phyloP scores from a whole-genome alignment of 805 yeast species.

The Trichomonascus vanleenenianus region DNA sequence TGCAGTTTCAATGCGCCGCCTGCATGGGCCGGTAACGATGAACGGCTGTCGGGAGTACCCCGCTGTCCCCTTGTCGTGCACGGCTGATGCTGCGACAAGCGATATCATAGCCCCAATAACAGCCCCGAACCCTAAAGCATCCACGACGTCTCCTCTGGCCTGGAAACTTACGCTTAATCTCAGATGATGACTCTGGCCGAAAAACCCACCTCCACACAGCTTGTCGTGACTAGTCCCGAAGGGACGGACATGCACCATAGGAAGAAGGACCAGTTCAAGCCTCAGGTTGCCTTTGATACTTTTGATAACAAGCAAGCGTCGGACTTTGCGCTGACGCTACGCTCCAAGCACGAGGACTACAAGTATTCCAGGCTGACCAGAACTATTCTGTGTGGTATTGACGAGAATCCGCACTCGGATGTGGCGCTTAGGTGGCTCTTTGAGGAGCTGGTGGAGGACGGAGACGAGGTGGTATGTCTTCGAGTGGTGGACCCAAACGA shows the following conservation, averaged over 20 bases:
- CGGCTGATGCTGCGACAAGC: no score
- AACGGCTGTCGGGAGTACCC: no score
- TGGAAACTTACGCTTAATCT: no score
- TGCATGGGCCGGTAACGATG: no score
- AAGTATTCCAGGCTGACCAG: slow-evolving; percentile 32
- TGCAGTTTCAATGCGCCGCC: no score
- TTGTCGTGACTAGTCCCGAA: neutral
- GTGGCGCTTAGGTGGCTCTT: slow-evolving; percentile 39
- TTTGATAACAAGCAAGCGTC: slow-evolving; percentile 30
- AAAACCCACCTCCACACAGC: no score
- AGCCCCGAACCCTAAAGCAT: no score
- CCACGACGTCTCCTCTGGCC: no score
- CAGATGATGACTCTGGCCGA: no score
- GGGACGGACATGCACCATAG: neutral
- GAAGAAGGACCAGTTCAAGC: slow-evolving; percentile 16
- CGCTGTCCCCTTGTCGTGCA: no score
- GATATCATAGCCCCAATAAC: no score
- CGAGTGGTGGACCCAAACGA: slow-evolving; percentile 34
- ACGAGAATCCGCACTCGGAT: slow-evolving; percentile 36
- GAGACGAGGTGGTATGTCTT: slow-evolving; percentile 40
- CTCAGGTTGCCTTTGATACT: slow-evolving; percentile 38
- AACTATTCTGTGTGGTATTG: slow-evolving; percentile 39
- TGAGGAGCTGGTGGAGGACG: slow-evolving; percentile 37
- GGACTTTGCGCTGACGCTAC: slow-evolving; percentile 32
- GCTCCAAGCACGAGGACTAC: slow-evolving; percentile 33